Evolutionary conservation across 306 rosid species (phyloP).

Genomic region (Inga laurina): DNA sequence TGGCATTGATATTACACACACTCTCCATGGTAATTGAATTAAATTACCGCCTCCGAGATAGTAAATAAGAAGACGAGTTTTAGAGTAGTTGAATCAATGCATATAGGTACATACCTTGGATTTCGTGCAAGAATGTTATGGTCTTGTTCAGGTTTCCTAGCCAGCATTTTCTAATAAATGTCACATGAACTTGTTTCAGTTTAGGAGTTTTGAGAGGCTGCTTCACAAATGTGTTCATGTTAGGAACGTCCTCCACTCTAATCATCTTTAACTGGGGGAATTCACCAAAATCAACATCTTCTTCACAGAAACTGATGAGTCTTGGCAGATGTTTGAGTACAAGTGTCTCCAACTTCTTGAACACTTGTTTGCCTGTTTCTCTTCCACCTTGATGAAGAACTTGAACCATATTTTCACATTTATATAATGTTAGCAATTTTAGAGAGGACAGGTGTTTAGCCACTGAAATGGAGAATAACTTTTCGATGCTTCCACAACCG

Average conservation of each 20-base stretch:
- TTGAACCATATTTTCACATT: neutral
- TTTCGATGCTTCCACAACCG: neutral
- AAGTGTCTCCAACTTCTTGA: neutral
- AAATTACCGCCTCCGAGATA: neutral
- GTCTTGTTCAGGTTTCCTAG: neutral
- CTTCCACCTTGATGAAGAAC: neutral
- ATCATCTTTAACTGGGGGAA: neutral
- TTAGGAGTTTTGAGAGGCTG: neutral
- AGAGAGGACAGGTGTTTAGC: neutral
- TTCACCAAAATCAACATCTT: neutral
- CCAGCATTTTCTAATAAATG: neutral
- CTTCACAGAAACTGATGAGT: neutral
- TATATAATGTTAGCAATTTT: neutral
- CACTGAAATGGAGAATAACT: neutral
- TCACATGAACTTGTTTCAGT: neutral
- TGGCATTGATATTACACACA: neutral
- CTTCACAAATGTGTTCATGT: neutral
- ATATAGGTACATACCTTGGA: neutral
- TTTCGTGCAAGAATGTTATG: neutral
- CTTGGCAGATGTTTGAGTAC: neutral
- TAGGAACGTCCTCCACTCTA: neutral
- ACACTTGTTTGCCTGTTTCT: neutral
- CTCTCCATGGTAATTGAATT: neutral
- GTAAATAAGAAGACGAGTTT: neutral
- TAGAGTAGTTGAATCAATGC: neutral